These are phyloP conservation scores for Eragrostis curvula DNA, from an alignment of 176 grass and related monocot species.

Conservation along the genomic window DNA sequence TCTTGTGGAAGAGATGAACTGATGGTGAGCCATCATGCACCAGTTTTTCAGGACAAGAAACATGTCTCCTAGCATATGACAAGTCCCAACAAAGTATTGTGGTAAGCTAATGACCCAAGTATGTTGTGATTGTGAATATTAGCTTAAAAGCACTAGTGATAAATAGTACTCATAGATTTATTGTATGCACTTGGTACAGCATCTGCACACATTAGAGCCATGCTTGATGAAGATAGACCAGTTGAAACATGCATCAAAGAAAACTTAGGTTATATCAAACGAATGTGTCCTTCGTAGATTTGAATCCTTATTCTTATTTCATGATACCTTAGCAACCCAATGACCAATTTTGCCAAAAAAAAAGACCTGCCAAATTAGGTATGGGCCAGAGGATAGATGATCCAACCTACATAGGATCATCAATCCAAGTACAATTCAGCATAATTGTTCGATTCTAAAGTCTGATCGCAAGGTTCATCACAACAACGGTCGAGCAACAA, in stretches of 20 bases:
- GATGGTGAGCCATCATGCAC: background rate
- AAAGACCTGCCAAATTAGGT: background rate
- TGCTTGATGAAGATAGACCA: constrained; percentile 6
- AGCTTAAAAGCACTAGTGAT: background rate
- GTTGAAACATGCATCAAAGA: constrained; percentile 2
- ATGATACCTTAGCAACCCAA: background rate
- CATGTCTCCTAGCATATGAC: background rate
- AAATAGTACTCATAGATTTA: background rate
- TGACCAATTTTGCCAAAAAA: background rate
- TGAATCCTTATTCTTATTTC: background rate
- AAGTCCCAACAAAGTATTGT: background rate
- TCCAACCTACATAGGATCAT: background rate
- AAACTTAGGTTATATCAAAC: background rate
- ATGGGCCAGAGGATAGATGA: background rate
- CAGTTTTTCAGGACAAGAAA: constrained; percentile 1
- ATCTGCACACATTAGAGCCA: background rate
- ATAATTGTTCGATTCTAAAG: background rate
- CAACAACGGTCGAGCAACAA: background rate
- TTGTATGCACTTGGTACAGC: background rate
- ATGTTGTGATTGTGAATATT: background rate
- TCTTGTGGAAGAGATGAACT: constrained; percentile 13
- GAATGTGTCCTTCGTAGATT: background rate
- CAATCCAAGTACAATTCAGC: background rate
- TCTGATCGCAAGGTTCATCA: background rate
- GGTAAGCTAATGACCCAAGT: background rate